Evolutionary conservation across 805 yeast genomes (phyloP), one percentile per base, ranked within the genome.

Genomic region (Starmerella roubikii): DNA sequence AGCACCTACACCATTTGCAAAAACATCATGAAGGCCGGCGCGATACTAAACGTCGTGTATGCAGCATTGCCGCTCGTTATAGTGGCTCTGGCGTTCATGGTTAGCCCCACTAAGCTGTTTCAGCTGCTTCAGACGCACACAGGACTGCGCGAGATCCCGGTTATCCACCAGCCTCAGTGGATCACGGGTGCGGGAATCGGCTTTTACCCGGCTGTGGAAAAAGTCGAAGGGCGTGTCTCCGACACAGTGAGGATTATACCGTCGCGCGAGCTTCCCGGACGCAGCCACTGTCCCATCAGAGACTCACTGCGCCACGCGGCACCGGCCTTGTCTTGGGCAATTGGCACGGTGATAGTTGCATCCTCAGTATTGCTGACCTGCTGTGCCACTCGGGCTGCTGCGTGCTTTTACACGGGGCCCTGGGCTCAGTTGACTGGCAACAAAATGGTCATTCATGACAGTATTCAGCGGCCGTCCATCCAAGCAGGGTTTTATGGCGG

Each of bases 401-500:
- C 59, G 1, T 44, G 50, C 20, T 59, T 60, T 45, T 47, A 40
- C 32, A 39, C 40, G 13, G 33, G 29, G 9, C 16, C 34, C 7
- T 41, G 32, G 36, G 47, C 39, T 19, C 20, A 29, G 5, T 19
- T 25, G 9, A 22, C n/a, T 18, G 31, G 41, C 29, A 38, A 37
- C 21, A 44, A 37, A 10, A 22, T 22, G 24, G 24, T 22, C 24
- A 22, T 12, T 28, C n/a, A n/a, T n/a, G n/a, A n/a, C n/a, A n/a
- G n/a, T n/a, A n/a, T n/a, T n/a, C n/a, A n/a, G n/a, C n/a, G n/a
- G n/a, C n/a, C n/a, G n/a, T n/a, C n/a, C n/a, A n/a, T n/a, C n/a
- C n/a, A n/a, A n/a, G n/a, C n/a, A n/a, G n/a, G n/a, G 23, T 60
- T 71, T 48, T 78, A 82, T 73, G 86, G 88, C 25, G 70, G 68